These are phyloP conservation scores for maize (Zea mays) DNA, from an alignment of 176 grass and related monocot species.

Conservation along the genomic window DNA sequence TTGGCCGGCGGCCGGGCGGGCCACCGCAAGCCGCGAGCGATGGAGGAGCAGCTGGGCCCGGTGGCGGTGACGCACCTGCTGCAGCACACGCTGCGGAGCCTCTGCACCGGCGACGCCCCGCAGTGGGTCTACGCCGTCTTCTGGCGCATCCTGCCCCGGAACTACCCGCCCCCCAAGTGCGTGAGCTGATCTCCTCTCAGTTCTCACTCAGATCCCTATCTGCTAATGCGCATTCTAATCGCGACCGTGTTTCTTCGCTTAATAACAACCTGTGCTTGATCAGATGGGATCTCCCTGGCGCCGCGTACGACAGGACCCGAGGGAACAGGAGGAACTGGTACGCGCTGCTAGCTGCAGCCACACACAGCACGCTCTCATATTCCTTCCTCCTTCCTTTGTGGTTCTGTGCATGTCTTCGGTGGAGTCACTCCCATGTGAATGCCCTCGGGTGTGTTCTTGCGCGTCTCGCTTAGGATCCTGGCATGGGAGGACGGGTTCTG, in stretches of 20 bases:
- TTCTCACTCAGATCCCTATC: background rate
- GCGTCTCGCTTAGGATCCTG: slow-evolving; percentile 63
- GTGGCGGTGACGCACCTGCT: slow-evolving; percentile 88
- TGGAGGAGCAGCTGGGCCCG: slow-evolving; percentile 86
- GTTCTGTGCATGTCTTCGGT: background rate
- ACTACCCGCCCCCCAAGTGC: slow-evolving; percentile 88
- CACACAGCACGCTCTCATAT: background rate
- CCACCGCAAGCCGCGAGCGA: slow-evolving; percentile 6
- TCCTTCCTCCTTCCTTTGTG: no score
- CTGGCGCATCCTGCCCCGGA: slow-evolving; percentile 85
- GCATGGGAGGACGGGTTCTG: slow-evolving; percentile 98
- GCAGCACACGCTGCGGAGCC: slow-evolving; percentile 89
- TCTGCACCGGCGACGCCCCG: slow-evolving; percentile 58
- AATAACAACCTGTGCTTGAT: background rate
- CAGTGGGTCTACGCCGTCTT: slow-evolving; percentile 94
- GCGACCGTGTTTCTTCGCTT: background rate
- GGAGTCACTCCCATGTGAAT: background rate
- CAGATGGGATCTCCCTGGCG: slow-evolving; percentile 96
- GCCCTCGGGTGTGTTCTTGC: background rate
- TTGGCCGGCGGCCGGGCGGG: background rate
- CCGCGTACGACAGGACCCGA: slow-evolving; percentile 83
- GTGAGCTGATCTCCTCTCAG: background rate
- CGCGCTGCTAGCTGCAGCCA: background rate
- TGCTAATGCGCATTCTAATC: background rate
- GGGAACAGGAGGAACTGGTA: slow-evolving; percentile 99